These are phyloP conservation scores for Grosmannia serpens DNA, from an alignment of 2,329 filamentous ascomycete genomes.

Conservation along the genomic window DNA sequence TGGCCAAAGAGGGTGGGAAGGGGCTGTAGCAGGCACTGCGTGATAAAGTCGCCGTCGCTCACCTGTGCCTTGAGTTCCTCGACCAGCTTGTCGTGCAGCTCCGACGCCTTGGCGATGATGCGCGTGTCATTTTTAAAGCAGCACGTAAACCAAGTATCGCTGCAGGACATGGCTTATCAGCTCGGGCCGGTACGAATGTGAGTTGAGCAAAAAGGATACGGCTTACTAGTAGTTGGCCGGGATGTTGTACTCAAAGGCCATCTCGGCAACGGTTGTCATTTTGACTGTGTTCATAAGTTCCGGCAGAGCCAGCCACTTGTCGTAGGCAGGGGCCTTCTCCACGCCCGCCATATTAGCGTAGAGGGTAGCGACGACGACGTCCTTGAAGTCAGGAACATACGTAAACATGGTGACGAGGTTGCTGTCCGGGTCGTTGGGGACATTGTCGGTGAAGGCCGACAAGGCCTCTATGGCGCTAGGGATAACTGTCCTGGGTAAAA, in stretches of 20 bases:
- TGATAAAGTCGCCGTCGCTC: slow-evolving; percentile 23
- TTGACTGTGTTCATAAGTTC: slow-evolving; percentile 14
- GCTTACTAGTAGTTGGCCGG: neutral
- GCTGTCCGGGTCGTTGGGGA: slow-evolving; percentile 10
- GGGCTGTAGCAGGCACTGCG: slow-evolving; percentile 10
- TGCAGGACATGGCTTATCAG: neutral
- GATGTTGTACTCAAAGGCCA: slow-evolving; percentile 1
- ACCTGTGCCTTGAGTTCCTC: slow-evolving; percentile 16
- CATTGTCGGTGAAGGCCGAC: slow-evolving; percentile 10
- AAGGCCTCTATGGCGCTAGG: slow-evolving; percentile 9
- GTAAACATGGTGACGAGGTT: slow-evolving; percentile 9
- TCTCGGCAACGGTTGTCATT: neutral
- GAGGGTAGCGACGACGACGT: neutral
- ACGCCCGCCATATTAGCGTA: neutral
- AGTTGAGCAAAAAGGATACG: neutral
- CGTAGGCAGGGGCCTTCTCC: neutral
- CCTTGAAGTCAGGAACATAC: neutral
- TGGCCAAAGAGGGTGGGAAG: neutral
- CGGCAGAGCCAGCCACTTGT: slow-evolving; percentile 4
- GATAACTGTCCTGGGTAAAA: neutral
- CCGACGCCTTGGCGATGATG: slow-evolving; percentile 24
- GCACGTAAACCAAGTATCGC: slow-evolving; percentile 12
- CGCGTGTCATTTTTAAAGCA: slow-evolving; percentile 21
- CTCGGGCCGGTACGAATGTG: neutral
- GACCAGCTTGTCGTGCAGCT: slow-evolving; percentile 19